A percentile compares a stretch with the other conserved stretches of the same genome.
Evolutionary conservation across 1,284 basidiomycete species (phyloP).

Genomic region (Tilletia walkeri): DNA sequence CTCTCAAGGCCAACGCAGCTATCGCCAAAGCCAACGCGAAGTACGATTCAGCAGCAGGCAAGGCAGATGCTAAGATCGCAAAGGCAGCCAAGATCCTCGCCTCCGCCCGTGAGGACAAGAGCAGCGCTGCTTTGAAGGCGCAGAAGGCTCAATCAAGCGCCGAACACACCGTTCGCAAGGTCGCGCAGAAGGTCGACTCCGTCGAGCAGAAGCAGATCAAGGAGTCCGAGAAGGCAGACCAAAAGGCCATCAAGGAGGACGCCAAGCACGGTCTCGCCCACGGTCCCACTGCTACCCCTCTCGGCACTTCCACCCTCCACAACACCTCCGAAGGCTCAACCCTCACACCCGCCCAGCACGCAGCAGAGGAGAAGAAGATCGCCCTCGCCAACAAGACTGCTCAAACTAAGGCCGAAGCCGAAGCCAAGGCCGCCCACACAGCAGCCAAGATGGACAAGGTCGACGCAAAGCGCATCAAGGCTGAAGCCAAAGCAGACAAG

Average conservation of each 20-base stretch:
- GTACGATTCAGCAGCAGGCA: background rate
- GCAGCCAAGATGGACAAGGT: slow-evolving; percentile 18
- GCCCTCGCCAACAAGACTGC: slow-evolving; percentile 12
- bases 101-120: slow-evolving; percentile 1
- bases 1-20: slow-evolving; percentile 5
- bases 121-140: background rate
- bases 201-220: slow-evolving; percentile 7
- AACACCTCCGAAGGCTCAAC: background rate
- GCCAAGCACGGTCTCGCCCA: background rate
- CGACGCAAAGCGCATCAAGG: slow-evolving; percentile 15
- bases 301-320: background rate
- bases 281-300: background rate
- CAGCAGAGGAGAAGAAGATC: slow-evolving; percentile 6
- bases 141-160: slow-evolving; percentile 3
- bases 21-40: slow-evolving; percentile 4
- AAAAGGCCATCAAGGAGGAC: slow-evolving; percentile 10
- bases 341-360: slow-evolving; percentile 1
- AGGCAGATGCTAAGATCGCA: background rate
- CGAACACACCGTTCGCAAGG: background rate
- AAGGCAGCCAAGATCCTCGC: background rate
- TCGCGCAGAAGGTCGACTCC: background rate
- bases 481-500: slow-evolving; percentile 15
- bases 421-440: background rate
- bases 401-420: slow-evolving; percentile 5
- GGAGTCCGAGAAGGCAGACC: slow-evolving; percentile 10